Base-by-base conservation (phyloP, 805 yeast species). In the Saccharomycopsis sp. region DNA sequence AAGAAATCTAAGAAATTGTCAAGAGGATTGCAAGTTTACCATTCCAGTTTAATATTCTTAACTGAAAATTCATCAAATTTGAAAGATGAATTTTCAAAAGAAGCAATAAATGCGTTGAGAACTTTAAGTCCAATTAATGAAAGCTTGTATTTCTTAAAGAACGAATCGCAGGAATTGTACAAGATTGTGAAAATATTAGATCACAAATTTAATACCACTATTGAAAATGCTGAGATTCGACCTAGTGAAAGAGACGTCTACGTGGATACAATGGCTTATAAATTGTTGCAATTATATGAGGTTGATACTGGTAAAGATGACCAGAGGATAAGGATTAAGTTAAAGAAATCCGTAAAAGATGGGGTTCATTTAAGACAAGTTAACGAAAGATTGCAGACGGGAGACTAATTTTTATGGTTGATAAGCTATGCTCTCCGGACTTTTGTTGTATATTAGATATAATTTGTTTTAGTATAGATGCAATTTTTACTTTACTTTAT, bases 81-180 rank as follows among this genome's bases (percentile, higher is more conserved):
- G n/a, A 21, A 35, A 36, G 1, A 29, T 41, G 2, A 33, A 48
- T 48, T 62, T 11, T 50, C 60, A 5, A 50, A 52, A 5, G 57
- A 57, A 11, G 54, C 60, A 1, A 54, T 57, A 17, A 53, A 46
- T 16, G 59, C 63, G 2, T 48, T 70, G 26, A 62, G 60, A 38
- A 53, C 64, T 5, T 54, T 73, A 20, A 60, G 68, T 11, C 78
- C 79, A 3, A 50, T 74, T 14, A 68, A 68, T 44, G 78, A 74
- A 45, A 68, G 71, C 4, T 54, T 74, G 9, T 63, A 65, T 52
- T 74, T 70, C 49, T 51, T 74, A 29, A 52, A 72, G 6, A 59
- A 62, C 17, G 75, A 74, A 51, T 69, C 68, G 5, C 62, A 64
- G 27, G 67, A 57, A 17, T 14, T 50, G 9, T 50, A 39, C 27